These are phyloP conservation scores for Pulveroboletus ravenelii DNA, from an alignment of 768 basidiomycete species.

Conservation along the genomic window DNA sequence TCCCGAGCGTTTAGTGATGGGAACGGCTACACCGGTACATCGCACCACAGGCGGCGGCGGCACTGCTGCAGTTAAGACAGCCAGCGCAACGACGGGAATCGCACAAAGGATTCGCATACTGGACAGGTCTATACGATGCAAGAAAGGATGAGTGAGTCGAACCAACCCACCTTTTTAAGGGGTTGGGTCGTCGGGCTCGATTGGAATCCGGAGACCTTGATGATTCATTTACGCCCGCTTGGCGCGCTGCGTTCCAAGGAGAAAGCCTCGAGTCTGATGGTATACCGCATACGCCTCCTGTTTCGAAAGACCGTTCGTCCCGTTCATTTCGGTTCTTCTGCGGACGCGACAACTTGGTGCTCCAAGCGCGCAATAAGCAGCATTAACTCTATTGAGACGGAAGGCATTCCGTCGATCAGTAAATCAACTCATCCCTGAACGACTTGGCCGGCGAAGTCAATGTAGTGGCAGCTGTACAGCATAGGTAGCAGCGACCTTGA, in stretches of 20 bases:
- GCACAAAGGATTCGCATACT: conserved; percentile 7
- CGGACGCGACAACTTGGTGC: neutral
- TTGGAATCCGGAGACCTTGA: neutral
- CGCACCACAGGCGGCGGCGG: neutral
- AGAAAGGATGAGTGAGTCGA: no score
- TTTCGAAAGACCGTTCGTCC: neutral
- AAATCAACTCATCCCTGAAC: neutral
- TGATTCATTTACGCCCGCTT: neutral
- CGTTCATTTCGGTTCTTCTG: neutral
- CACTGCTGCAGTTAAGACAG: neutral
- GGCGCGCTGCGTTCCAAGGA: neutral
- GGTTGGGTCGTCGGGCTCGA: neutral
- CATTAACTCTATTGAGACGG: neutral
- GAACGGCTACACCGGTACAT: neutral
- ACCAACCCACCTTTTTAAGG: neutral
- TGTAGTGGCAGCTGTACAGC: neutral
- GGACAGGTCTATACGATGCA: neutral
- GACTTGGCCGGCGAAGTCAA: neutral
- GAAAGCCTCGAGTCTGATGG: neutral
- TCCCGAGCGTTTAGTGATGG: conserved; percentile 7
- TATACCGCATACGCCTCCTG: neutral
- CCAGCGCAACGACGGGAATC: neutral
- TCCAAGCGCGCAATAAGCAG: neutral
- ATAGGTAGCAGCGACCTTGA: neutral
- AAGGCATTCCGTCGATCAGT: neutral